These are phyloP conservation scores for Lasiosphaeria miniovina DNA, from an alignment of 495 filamentous ascomycete species.

Conservation along the genomic window DNA sequence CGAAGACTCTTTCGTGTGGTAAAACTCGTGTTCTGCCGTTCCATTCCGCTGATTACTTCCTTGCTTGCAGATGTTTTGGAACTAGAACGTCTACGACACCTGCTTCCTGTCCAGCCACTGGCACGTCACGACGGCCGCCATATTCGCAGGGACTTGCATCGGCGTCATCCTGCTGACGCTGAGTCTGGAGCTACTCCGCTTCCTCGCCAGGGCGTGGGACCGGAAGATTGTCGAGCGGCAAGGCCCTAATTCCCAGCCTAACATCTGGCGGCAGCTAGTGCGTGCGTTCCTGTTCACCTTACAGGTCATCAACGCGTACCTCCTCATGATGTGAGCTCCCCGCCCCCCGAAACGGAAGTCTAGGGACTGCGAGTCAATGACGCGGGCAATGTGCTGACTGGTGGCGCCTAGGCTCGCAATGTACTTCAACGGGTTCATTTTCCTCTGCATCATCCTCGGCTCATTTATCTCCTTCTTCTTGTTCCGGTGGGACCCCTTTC, in stretches of 20 bases:
- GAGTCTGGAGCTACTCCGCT: constrained; percentile 58
- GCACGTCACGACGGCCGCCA: constrained; percentile 57
- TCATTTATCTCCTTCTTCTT: constrained; percentile 58
- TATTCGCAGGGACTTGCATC: constrained; percentile 67
- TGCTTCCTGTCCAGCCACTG: constrained; percentile 65
- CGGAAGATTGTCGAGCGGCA: constrained; percentile 43
- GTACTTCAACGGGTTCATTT: constrained; percentile 65
- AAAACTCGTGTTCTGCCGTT: too few relatives aligned
- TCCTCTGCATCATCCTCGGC: constrained; percentile 61
- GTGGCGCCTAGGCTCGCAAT: constrained; percentile 40
- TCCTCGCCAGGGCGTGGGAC: constrained; percentile 55
- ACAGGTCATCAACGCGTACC: constrained; percentile 63
- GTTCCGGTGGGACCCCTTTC: constrained; percentile 57
- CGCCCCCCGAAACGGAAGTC: neutral
- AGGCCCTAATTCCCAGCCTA: constrained; percentile 39
- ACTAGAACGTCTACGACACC: constrained; percentile 64
- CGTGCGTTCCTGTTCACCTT: constrained; percentile 58
- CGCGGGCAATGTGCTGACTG: neutral
- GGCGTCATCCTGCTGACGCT: constrained; percentile 61
- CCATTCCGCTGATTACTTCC: neutral
- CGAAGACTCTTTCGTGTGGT: too few relatives aligned
- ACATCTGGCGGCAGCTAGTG: constrained; percentile 50
- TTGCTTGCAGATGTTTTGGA: constrained; percentile 60
- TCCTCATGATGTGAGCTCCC: constrained; percentile 53
- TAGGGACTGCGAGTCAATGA: neutral